Conservation (phyloP, 1,284 basidiomycete genomes). For the Schizophyllum commune region DNA sequence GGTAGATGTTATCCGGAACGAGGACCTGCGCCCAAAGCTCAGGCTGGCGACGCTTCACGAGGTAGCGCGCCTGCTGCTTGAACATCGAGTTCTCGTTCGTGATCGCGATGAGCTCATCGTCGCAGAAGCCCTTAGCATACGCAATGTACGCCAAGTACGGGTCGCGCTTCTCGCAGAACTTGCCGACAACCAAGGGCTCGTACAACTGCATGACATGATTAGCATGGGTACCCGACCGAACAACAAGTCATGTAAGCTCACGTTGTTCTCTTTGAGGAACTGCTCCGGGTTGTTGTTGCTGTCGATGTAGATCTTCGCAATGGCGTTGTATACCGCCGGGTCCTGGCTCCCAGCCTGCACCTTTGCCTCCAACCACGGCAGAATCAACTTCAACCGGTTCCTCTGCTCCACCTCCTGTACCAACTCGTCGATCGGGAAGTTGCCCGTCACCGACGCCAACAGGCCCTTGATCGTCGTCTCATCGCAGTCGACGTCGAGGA, state of each 20-base stretch:
- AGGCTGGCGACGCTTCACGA: constrained; percentile 92
- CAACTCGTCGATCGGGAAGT: constrained; percentile 96
- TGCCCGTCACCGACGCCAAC: constrained; percentile 89
- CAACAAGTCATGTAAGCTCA: constrained; percentile 28
- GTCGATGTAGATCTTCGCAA: constrained; percentile 98
- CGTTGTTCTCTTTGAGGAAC: constrained; percentile 98
- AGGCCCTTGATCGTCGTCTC: constrained; percentile 94
- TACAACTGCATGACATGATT: constrained; percentile 55
- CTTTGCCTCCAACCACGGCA: constrained; percentile 94
- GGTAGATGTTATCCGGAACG: constrained; percentile 83
- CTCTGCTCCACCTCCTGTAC: constrained; percentile 96
- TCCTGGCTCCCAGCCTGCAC: constrained; percentile 93
- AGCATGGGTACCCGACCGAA: constrained; percentile 3
- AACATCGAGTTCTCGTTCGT: constrained; percentile 99
- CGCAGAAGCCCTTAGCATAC: constrained; percentile 98
- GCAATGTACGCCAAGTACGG: constrained; percentile 99
- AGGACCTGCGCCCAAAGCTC: constrained; percentile 98
- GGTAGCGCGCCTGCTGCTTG: constrained; percentile 98
- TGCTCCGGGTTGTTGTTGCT: constrained; percentile 97
- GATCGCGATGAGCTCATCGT: constrained; percentile 94
- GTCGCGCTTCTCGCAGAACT: constrained; percentile 99
- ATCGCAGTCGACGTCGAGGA: constrained; percentile 98
- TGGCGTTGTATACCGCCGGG: constrained; percentile 89
- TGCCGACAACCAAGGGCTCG: constrained; percentile 93
- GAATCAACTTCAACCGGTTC: constrained; percentile 93